phyloP scores from a whole-genome alignment of 2,329 filamentous ascomycete species.

The Scopulariopsis brevicaulis region DNA sequence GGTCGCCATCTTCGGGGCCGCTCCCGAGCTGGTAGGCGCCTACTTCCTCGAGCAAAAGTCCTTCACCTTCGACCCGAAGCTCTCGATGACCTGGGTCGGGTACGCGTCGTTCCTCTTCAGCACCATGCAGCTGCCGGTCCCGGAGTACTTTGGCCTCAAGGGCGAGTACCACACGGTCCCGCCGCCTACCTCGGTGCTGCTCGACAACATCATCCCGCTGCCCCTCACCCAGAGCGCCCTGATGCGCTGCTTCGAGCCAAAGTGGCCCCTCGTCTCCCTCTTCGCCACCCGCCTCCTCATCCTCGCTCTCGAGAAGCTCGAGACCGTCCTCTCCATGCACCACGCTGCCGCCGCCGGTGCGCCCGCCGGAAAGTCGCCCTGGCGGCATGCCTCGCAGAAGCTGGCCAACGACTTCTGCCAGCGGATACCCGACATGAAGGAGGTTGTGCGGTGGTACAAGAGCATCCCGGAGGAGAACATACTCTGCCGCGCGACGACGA shows the following conservation, averaged over 20 bases:
- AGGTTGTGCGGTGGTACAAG: constrained; percentile 65
- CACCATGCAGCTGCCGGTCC: constrained; percentile 63
- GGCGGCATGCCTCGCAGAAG: constrained; percentile 57
- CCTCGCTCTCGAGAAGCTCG: constrained; percentile 68
- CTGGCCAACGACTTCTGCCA: constrained; percentile 66
- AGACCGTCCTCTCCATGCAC: constrained; percentile 50
- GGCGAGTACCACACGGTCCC: constrained; percentile 52
- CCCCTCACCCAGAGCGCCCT: constrained; percentile 73
- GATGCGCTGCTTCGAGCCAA: constrained; percentile 66
- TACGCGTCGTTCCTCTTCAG: constrained; percentile 84
- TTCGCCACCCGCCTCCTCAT: constrained; percentile 75
- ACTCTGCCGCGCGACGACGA: constrained; percentile 68
- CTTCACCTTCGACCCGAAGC: constrained; percentile 82
- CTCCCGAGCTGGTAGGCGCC: constrained; percentile 77
- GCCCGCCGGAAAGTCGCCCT: constrained; percentile 33
- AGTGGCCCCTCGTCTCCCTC: constrained; percentile 69
- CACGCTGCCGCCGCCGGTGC: constrained; percentile 24
- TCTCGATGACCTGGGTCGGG: constrained; percentile 89
- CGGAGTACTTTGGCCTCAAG: constrained; percentile 57
- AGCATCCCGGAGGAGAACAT: constrained; percentile 55
- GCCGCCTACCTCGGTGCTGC: constrained; percentile 65
- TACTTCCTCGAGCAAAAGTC: constrained; percentile 74
- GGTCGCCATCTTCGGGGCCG: constrained; percentile 65
- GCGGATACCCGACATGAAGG: constrained; percentile 71
- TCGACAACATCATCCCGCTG: constrained; percentile 79